phyloP scores from a whole-genome alignment of 352 stramenopile species.

The Pythium phragmiticola region DNA sequence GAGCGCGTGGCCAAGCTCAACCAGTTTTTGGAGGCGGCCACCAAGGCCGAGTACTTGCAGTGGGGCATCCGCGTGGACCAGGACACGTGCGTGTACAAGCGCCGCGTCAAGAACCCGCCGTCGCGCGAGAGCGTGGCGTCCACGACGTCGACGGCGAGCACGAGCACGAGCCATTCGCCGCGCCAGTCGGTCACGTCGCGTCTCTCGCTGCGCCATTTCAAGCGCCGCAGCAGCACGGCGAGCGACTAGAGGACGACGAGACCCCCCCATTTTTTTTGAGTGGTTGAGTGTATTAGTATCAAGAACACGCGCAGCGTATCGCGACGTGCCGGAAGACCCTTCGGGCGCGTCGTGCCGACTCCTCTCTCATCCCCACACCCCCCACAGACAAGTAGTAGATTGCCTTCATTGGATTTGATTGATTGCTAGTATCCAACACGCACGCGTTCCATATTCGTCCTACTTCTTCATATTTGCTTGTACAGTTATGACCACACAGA shows the following conservation, averaged over 20 bases:
- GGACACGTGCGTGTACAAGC: slow-evolving; percentile 52
- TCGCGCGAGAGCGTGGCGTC: slow-evolving; percentile 28
- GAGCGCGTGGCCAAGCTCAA: slow-evolving; percentile 46
- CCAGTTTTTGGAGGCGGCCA: slow-evolving; percentile 43
- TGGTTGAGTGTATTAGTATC: slow-evolving; percentile 35
- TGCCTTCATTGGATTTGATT: slow-evolving; percentile 21
- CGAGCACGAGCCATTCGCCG: slow-evolving; percentile 23
- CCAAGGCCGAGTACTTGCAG: slow-evolving; percentile 42
- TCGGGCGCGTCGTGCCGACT: neutral
- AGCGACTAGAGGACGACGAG: slow-evolving; percentile 22
- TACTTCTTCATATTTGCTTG: no score
- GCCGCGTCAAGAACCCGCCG: slow-evolving; percentile 32
- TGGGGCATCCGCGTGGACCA: slow-evolving; percentile 53
- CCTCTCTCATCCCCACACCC: neutral
- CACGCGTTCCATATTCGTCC: slow-evolving; percentile 15
- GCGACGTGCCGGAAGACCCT: neutral
- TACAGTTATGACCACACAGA: no score
- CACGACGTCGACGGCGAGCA: slow-evolving; percentile 23
- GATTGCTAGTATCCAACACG: slow-evolving; percentile 21
- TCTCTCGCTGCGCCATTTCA: slow-evolving; percentile 35
- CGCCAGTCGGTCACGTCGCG: slow-evolving; percentile 29
- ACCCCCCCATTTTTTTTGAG: slow-evolving; percentile 25
- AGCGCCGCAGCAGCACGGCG: slow-evolving; percentile 32
- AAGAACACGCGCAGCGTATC: slow-evolving; percentile 18
- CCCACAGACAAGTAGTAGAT: slow-evolving; percentile 14